Conservation (phyloP, 2,329 filamentous ascomycete genomes). For the Acrocalymma vagum region DNA sequence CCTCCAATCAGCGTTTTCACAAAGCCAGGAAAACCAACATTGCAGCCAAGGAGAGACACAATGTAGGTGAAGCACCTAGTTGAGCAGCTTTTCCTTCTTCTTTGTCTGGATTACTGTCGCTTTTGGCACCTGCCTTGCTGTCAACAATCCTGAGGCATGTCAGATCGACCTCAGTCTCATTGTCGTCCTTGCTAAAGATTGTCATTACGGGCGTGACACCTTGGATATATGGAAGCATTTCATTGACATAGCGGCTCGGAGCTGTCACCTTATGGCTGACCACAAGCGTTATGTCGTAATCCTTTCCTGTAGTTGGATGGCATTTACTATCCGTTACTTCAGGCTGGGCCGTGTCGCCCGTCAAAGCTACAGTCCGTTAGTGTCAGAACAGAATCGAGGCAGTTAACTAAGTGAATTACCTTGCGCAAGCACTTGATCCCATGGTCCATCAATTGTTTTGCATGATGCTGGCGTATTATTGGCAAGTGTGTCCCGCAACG, state of each 20-base stretch:
- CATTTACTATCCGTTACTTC: background rate
- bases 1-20: too few species aligned
- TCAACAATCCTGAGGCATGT: background rate
- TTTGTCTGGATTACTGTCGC: too few species aligned
- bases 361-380: too few species aligned
- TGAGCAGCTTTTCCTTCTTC: too few species aligned
- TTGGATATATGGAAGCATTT: too few species aligned
- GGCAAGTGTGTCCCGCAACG: background rate
- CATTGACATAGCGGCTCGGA: background rate
- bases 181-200: background rate
- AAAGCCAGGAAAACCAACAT: too few species aligned
- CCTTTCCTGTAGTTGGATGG: conserved; percentile 1
- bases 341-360: too few species aligned
- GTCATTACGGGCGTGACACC: conserved; percentile 4
- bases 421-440: background rate
- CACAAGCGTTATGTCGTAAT: conserved; percentile 1
- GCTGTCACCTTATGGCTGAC: background rate
- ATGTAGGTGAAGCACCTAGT: too few species aligned
- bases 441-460: background rate
- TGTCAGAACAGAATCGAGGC: too few species aligned
- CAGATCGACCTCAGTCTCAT: background rate
- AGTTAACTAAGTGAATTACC: background rate
- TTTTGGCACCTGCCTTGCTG: too few species aligned
- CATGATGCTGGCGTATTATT: background rate
- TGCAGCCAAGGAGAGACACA: too few species aligned